Base-by-base conservation (phyloP, 2,329 filamentous ascomycete genomes). In the Curvularia verruculosa region DNA sequence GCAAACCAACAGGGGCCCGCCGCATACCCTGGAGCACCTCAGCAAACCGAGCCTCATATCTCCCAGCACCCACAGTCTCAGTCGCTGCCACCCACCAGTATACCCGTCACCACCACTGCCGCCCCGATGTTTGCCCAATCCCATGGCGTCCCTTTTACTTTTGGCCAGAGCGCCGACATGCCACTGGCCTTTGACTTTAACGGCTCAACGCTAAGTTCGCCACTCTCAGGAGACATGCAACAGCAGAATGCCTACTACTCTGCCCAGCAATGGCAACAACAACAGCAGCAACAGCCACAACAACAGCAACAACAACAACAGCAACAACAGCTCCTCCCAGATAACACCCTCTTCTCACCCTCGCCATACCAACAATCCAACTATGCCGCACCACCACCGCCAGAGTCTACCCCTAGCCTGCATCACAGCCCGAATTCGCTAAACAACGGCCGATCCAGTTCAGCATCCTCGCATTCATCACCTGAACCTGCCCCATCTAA, bases 381-480 rank as follows among this genome's bases (percentile, higher is more conserved):
- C 23, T 62, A 67, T 40, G 64, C 64, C 9, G 61, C 64, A 7
- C 65, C 64, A 2, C 63, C 64, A 5, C 59, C 63, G 6, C 72
- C 74, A n/a, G 65, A 69, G 13, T 66, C 65, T 0, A 77, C 72
- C 2, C 75, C 75, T 0, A 75, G 75, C 40, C 70, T 78, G 29
- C 73, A 73, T 34, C 71, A 75, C 52, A 78, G 75, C 54, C 75
- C 75, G 4, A 65, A 52, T 54, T 77, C 75, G 9, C 63, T 69
- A 15, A 67, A 71, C 63, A 71, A 74, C 46, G 68, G 63, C 23
- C 64, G 65, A 15, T 70, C 71, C 26, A 75, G 72, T 52, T 74
- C 74, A 5, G 73, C 75, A 1, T 77, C 76, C 5, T 88, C 86
- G 2, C 87, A 74, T 54, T 87, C 87, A 10, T 90, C 88, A 1